phyloP scores from a whole-genome alignment of 257 asterid species.

The Gentiana dahurica region DNA sequence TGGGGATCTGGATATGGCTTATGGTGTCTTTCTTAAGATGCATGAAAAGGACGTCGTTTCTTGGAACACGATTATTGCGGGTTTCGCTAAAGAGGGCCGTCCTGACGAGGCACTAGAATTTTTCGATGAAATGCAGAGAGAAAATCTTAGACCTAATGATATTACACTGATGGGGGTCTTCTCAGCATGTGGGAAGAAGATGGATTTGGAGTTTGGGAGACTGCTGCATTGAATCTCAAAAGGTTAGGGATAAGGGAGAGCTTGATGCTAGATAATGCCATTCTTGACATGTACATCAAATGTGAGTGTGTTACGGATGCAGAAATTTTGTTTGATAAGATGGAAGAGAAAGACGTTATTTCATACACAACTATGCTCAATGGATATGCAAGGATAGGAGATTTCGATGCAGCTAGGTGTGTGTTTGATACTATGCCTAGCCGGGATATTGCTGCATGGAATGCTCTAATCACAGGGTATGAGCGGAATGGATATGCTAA shows the following conservation, averaged over 20 bases:
- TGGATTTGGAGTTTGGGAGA: slow-evolving; percentile 51
- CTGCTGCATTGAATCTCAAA: slow-evolving; percentile 44
- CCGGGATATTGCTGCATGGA: slow-evolving; percentile 63
- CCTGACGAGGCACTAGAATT: slow-evolving; percentile 41
- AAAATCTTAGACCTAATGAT: slow-evolving; percentile 48
- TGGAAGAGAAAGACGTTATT: slow-evolving; percentile 50
- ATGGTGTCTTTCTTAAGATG: slow-evolving; percentile 39
- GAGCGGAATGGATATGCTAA: slow-evolving; percentile 58
- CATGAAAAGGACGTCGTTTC: slow-evolving; percentile 60
- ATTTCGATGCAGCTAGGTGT: slow-evolving; percentile 48
- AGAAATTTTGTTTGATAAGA: slow-evolving; percentile 32
- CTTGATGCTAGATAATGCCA: slow-evolving; percentile 43
- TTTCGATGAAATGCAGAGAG: slow-evolving; percentile 44
- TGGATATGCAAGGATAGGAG: slow-evolving; percentile 56
- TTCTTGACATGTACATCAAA: slow-evolving; percentile 76
- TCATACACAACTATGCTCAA: slow-evolving; percentile 71
- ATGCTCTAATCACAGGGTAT: slow-evolving; percentile 73
- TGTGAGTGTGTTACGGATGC: slow-evolving; percentile 57
- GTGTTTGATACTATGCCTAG: slow-evolving; percentile 41
- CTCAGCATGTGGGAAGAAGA: slow-evolving; percentile 49
- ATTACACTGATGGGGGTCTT: slow-evolving; percentile 59
- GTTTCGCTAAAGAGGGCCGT: slow-evolving; percentile 41
- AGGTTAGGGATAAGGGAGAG: slow-evolving; percentile 33
- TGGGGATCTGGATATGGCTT: slow-evolving; percentile 45
- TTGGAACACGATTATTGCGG: slow-evolving; percentile 75